These are phyloP conservation scores for Arachis hypogaea DNA, from an alignment of 306 rosid species.

Conservation along the genomic window DNA sequence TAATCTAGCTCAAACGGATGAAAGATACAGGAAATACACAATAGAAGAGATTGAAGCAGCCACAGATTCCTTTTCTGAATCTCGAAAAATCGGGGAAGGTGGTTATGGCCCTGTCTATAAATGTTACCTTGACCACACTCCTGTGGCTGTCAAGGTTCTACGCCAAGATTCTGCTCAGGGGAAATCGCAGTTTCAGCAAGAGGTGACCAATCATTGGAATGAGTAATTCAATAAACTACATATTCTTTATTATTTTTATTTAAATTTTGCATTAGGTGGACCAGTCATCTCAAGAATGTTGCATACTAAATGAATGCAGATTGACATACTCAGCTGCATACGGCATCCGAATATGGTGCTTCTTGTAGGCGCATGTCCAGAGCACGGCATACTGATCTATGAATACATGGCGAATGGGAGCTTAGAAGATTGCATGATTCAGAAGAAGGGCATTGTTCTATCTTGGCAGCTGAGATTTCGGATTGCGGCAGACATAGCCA, in stretches of 20 bases:
- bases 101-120: slow-evolving; percentile 87
- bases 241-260: neutral
- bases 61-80: slow-evolving; percentile 57
- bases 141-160: slow-evolving; percentile 85
- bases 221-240: slow-evolving; percentile 38
- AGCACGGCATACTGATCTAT: slow-evolving; percentile 76
- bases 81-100: slow-evolving; percentile 90
- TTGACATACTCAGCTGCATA: slow-evolving; percentile 88
- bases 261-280: neutral
- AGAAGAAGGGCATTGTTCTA: slow-evolving; percentile 46
- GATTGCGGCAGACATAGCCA: slow-evolving; percentile 80
- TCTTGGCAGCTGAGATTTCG: slow-evolving; percentile 82
- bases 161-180: slow-evolving; percentile 51
- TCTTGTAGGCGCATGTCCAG: slow-evolving; percentile 94
- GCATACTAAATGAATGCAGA: slow-evolving; percentile 44
- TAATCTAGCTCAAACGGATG: slow-evolving; percentile 60
- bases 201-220: slow-evolving; percentile 61
- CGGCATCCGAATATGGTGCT: slow-evolving; percentile 99
- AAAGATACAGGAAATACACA: slow-evolving; percentile 66
- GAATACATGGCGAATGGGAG: slow-evolving; percentile 98
- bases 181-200: slow-evolving; percentile 85
- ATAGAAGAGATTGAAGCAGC: slow-evolving; percentile 86
- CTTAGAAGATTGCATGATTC: slow-evolving; percentile 68
- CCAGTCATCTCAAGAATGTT: no score
- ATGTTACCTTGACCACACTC: slow-evolving; percentile 75